phyloP scores from a whole-genome alignment of 1,284 basidiomycete genomes.

The Schizophyllum amplum region DNA sequence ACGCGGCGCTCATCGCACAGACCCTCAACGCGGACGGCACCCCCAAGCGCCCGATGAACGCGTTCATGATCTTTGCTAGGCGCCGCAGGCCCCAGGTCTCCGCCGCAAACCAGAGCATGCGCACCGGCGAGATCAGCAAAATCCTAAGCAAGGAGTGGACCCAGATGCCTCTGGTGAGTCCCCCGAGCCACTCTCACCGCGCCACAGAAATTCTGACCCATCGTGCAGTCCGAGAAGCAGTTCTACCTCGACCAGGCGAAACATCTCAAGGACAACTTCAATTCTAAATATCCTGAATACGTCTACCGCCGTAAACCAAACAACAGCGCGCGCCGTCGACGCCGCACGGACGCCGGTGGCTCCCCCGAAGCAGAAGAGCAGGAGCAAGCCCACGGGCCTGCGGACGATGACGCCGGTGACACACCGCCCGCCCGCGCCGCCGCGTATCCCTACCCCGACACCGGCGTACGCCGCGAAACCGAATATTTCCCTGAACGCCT shows the following conservation, averaged over 20 bases:
- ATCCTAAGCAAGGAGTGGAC: slow-evolving; percentile 77
- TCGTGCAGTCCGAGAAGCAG: slow-evolving; percentile 61
- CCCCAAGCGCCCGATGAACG: slow-evolving; percentile 82
- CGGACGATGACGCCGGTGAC: background rate
- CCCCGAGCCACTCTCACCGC: slow-evolving; percentile 6
- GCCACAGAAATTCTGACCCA: slow-evolving; percentile 7
- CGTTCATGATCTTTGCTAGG: slow-evolving; percentile 86
- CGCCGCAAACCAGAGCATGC: slow-evolving; percentile 75
- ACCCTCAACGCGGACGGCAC: slow-evolving; percentile 77
- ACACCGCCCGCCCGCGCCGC: background rate
- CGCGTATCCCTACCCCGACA: background rate
- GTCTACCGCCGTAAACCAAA: slow-evolving; percentile 78
- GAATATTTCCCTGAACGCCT: background rate
- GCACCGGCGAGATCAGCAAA: slow-evolving; percentile 80
- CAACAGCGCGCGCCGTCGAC: slow-evolving; percentile 65
- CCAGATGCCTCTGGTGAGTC: slow-evolving; percentile 56
- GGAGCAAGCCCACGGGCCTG: background rate
- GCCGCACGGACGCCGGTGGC: background rate
- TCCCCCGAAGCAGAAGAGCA: background rate
- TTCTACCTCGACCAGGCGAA: slow-evolving; percentile 81
- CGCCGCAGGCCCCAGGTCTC: slow-evolving; percentile 74
- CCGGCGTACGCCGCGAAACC: background rate
- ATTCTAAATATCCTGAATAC: slow-evolving; percentile 79
- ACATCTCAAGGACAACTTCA: slow-evolving; percentile 74
- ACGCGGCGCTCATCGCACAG: slow-evolving; percentile 58